These are phyloP conservation scores for Digitaria exilis DNA, from an alignment of 202 grass and related monocot genomes.

Conservation along the genomic window DNA sequence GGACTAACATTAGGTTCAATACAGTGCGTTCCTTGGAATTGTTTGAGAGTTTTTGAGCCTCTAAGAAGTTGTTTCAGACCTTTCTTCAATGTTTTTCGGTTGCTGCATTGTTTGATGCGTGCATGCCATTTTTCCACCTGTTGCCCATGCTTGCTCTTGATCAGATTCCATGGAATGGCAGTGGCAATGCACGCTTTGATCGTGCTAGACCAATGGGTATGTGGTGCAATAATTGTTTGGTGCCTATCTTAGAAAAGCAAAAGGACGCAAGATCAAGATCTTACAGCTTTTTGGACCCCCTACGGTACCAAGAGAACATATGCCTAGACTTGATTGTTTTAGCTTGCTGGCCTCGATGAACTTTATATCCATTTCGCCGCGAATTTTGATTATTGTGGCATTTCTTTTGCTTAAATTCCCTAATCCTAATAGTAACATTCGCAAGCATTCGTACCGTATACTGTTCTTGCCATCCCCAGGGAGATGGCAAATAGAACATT, in stretches of 20 bases:
- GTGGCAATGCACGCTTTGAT: slow-evolving; percentile 14
- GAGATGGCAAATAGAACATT: slow-evolving; percentile 34
- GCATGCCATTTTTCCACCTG: not conserved
- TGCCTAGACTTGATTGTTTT: slow-evolving; percentile 57
- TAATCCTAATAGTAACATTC: slow-evolving; percentile 46
- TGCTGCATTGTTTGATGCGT: not conserved
- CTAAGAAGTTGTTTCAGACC: not conserved
- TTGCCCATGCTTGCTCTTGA: slow-evolving; percentile 38
- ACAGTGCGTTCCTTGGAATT: not conserved
- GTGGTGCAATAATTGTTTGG: slow-evolving; percentile 47
- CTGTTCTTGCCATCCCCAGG: slow-evolving; percentile 32
- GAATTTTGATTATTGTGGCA: slow-evolving; percentile 23
- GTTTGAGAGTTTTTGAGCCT: slow-evolving; percentile 4
- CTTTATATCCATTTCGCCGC: slow-evolving; percentile 37
- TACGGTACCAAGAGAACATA: slow-evolving; percentile 51
- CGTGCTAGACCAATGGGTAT: slow-evolving; percentile 18
- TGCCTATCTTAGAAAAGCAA: slow-evolving; percentile 49
- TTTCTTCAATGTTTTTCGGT: not conserved
- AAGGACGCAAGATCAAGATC: slow-evolving; percentile 43
- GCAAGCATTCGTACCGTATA: slow-evolving; percentile 33
- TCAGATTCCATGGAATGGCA: slow-evolving; percentile 36
- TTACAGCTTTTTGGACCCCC: slow-evolving; percentile 41
- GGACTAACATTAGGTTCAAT: not conserved
- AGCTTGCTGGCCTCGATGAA: slow-evolving; percentile 34
- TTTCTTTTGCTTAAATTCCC: slow-evolving; percentile 5